Evolutionary conservation across 176 grass and related monocot genomes (phyloP), one percentile per base, ranked within the genome.

Genomic region (Carex scoparia): DNA sequence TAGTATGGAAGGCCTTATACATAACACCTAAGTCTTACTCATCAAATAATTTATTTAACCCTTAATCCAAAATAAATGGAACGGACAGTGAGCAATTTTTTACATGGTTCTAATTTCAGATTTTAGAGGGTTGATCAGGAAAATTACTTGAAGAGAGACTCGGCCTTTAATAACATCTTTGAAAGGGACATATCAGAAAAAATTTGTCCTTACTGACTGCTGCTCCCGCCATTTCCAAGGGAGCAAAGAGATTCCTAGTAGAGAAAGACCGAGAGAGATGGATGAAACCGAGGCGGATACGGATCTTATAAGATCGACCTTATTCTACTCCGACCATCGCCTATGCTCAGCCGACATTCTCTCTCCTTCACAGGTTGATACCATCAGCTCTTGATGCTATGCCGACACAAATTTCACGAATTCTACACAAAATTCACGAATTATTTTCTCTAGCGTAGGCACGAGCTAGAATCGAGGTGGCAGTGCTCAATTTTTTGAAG

Each of bases 321-420:
- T 98, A 19, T 98, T 98, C 82, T 86, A 90, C 73, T 85, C 92
- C 11, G 95, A 98, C 82, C 58, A 89, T 69, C 92, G 87, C 16
- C 95, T 98, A 79, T 98, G 91, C 89, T 98, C 95, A 28, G 93
- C 95, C 5, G 95, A 98, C 57, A 65, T 95, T 40, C 91, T 98
- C 57, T 76, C 93, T 61, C 89, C 93, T 67, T 64, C 83, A 42
- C 88, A 98, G 91, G 92, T 90, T 1, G 12, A 16, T 32, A 18
- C 65, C 27, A 33, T 59, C 10, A 10, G 33, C 83, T 48, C 35
- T 46, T 11, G 9, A 27, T 30, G n/a, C 49, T 30, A 56, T 68
- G 2, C 63, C 15, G 15, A 57, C 8, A 56, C 28, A 65, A 65
- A 31, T 65, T 30, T 37, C 46, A 54, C n/a, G 10, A 79, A 15